Conservation (phyloP, 148 eudicot genomes). For the Spergularia bocconei region DNA sequence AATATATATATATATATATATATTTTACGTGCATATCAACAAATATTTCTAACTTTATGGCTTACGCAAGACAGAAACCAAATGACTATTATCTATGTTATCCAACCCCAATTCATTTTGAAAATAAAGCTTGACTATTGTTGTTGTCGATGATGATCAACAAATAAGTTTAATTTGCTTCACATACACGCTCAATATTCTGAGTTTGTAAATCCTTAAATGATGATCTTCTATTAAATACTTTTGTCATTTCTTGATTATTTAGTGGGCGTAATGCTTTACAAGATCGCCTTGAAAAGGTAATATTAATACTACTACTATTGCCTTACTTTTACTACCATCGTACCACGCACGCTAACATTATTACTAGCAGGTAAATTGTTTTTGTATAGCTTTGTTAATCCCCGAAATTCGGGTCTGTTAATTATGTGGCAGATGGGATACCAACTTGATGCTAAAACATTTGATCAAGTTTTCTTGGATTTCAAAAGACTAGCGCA, state of each 20-base stretch:
- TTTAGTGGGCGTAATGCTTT: slow-evolving; percentile 18
- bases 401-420: neutral
- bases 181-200: neutral
- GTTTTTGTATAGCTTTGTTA: neutral
- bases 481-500: neutral
- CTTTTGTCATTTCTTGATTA: neutral
- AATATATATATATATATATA: too few species aligned
- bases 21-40: too few species aligned
- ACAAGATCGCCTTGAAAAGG: neutral
- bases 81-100: too few species aligned
- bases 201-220: neutral
- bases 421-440: neutral
- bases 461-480: neutral
- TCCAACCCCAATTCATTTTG: too few species aligned
- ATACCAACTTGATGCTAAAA: neutral
- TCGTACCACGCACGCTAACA: too few species aligned
- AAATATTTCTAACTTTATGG: too few species aligned
- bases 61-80: too few species aligned
- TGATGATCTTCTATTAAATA: neutral
- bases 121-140: too few species aligned
- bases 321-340: too few species aligned
- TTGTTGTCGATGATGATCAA: too few species aligned
- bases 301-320: too few species aligned
- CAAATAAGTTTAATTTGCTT: neutral
- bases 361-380: too few species aligned